Base-by-base conservation (phyloP, 768 basidiomycete species). In the Leccinum obscurum region DNA sequence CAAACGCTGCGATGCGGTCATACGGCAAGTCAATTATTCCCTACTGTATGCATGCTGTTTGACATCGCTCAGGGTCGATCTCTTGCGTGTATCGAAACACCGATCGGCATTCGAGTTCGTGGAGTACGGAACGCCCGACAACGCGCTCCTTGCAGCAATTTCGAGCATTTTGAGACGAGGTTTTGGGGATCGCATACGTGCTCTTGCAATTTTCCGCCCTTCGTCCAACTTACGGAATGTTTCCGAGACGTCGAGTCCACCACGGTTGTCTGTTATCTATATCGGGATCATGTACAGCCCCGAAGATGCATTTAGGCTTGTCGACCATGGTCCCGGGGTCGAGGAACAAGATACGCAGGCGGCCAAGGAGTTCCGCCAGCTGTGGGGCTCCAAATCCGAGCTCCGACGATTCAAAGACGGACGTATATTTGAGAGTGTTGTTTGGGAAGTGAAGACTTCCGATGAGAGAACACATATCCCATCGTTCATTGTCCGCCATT, bases 371-470 rank as follows among this genome's bases (percentile, higher is more conserved):
- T 99, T 97, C 80, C 85, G 88, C 24, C 82, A 85, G 6, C 78
- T 98, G 64, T 99, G 97, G 97, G 96, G 95, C 0, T 78, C 84
- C 41, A 96, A 94, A 72, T 88, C 95, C 0, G 96, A 98, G 69
- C 78, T 98, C 17, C 83, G 97, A 6, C 84, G 95, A 41, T 99
- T 99, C 80, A 95, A 98, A 73, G 95, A 99, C 67, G 96, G 96
- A 1, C 83, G 89, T 17, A 98, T 98, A 62, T 70, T 83, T 6
- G 94, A 98, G 73, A 93, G 90, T 65, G 93, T 98, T n/a, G 95
- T 98, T 3, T 99, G 97, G 97, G 90, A 97, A 20, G 85, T 93
- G 8, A 82, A 84, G 61, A 88, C 85, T 3, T 81, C 83, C 0
- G 93, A 96, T 55, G 92, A 94, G 61, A 87, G 92, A 28, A 80